phyloP scores from a whole-genome alignment of 2,329 filamentous ascomycete genomes.

The Leptographium flavum region DNA sequence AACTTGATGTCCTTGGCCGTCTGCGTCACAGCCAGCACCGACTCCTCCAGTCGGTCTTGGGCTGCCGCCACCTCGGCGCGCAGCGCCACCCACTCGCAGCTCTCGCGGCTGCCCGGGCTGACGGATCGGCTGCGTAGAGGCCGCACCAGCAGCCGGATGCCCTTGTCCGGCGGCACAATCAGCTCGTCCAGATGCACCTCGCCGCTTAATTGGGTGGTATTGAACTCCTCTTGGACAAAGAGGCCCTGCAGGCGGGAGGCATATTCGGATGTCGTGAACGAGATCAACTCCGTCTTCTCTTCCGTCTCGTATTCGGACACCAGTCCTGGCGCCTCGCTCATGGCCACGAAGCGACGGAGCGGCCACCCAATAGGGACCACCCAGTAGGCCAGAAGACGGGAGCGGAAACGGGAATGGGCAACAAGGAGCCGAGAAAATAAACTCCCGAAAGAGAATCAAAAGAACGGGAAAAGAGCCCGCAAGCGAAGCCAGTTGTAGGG shows the following conservation, averaged over 20 bases:
- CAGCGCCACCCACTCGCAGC: slow-evolving; percentile 41
- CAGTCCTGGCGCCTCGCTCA: slow-evolving; percentile 25
- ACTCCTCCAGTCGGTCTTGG: slow-evolving; percentile 37
- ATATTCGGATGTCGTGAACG: slow-evolving; percentile 42
- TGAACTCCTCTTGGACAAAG: slow-evolving; percentile 26
- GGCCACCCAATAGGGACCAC: too few species aligned
- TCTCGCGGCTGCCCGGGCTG: slow-evolving; percentile 37
- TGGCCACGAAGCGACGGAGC: slow-evolving; percentile 13
- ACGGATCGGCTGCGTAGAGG: slow-evolving; percentile 39
- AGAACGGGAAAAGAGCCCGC: neutral
- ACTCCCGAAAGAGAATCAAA: too few species aligned
- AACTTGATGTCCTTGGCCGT: slow-evolving; percentile 46
- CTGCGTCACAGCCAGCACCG: slow-evolving; percentile 45
- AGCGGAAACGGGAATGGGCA: neutral
- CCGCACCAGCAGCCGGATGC: slow-evolving; percentile 42
- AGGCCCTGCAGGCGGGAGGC: slow-evolving; percentile 32
- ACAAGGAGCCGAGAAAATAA: neutral
- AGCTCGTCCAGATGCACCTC: slow-evolving; percentile 40
- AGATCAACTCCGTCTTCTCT: slow-evolving; percentile 45
- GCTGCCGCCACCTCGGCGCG: slow-evolving; percentile 37
- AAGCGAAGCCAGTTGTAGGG: too few species aligned
- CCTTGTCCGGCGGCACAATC: slow-evolving; percentile 27
- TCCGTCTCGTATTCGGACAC: slow-evolving; percentile 21
- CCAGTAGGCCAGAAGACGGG: neutral
- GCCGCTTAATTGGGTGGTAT: slow-evolving; percentile 24